Percentiles rank a stretch among this genome's conserved stretches.
phyloP scores from a whole-genome alignment of 1,284 basidiomycete genomes.

The Irpex lacteus region DNA sequence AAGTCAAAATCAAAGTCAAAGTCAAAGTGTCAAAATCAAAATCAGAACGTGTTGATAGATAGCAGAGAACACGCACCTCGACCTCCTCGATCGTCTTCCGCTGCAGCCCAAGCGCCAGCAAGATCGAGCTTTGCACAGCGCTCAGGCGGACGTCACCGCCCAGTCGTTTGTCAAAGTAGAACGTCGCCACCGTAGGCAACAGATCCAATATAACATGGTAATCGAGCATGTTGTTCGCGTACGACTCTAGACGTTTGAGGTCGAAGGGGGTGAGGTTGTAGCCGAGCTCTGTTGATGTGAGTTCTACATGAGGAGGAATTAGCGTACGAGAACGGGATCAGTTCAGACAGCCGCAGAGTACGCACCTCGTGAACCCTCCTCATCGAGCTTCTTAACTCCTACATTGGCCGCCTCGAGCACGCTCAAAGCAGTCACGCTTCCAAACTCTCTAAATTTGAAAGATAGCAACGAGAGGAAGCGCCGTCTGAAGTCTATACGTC shows the following conservation, averaged over 20 bases:
- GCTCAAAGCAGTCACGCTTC: conserved; percentile 82
- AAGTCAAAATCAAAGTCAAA: not conserved
- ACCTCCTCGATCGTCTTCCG: conserved; percentile 89
- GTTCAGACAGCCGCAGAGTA: not conserved
- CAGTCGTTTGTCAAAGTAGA: conserved; percentile 87
- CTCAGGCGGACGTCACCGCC: conserved; percentile 63
- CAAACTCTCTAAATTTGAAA: conserved; percentile 94
- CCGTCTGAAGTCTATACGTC: conserved; percentile 79
- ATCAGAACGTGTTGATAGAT: not conserved
- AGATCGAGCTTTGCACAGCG: conserved; percentile 85
- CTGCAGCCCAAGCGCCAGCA: conserved; percentile 90
- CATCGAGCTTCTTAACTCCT: conserved; percentile 56
- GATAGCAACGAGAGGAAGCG: conserved; percentile 90
- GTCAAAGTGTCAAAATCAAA: not conserved
- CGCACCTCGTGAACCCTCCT: conserved; percentile 43
- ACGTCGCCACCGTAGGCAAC: conserved; percentile 73
- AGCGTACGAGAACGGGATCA: no score
- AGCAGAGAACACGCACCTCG: conserved; percentile 54
- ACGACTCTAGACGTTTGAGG: conserved; percentile 93
- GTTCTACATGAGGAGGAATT: not conserved
- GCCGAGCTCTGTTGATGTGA: conserved; percentile 63
- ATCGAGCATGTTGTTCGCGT: conserved; percentile 95
- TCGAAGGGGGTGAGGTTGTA: conserved; percentile 88
- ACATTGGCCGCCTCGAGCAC: conserved; percentile 83
- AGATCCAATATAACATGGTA: conserved; percentile 96